Base-by-base conservation (phyloP, 306 rosid genomes). In the Luffa aegyptiaca region DNA sequence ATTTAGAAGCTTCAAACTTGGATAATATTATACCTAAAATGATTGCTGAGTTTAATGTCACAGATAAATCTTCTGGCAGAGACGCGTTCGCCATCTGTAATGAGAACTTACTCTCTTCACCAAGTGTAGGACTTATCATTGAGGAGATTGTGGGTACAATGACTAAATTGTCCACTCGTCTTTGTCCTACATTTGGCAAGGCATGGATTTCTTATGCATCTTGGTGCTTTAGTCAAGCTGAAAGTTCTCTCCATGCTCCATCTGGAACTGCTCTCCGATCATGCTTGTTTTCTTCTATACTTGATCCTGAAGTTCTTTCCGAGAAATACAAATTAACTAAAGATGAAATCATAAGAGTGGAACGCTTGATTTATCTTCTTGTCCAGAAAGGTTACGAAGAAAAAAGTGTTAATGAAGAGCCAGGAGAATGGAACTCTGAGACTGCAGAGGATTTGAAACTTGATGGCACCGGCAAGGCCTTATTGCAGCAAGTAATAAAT, bases 151-250 rank as follows among this genome's bases (percentile, higher is more conserved):
- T 90, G 76, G 98, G 94, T 80, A 85, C 91, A 78, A 85, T 92
- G 84, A 83, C 90, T 57, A 94, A 94, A 86, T 81, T 92, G 84
- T 90, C 97, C 49, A 88, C 96, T 82, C 85, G 52, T 53, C 89
- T 92, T 81, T 94, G 98, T 85, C 97, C 98, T 36, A 84, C 88
- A 49, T 86, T 92, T 96, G 97, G 94, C 36, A 94, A 94, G 86
- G 87, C 98, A 78, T 94, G 98, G 98, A 89, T 90, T 82, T 89
- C 93, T 72, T 94, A 94, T 87, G 98, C 98, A 64, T 88, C 94
- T 81, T 94, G 98, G 98, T 94, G 98, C 90, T 89, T 92, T 84
- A 83, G 83, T 83, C 97, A 90, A 85, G 98, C 97, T 53, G 87
- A 79, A 83, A 85, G 87, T 82, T 88, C 94, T 53, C 97, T 92